Evolutionary conservation across 75 land plant genomes (phyloP), one percentile per base, ranked within the genome.

Genomic region (Gnetum montanum): DNA sequence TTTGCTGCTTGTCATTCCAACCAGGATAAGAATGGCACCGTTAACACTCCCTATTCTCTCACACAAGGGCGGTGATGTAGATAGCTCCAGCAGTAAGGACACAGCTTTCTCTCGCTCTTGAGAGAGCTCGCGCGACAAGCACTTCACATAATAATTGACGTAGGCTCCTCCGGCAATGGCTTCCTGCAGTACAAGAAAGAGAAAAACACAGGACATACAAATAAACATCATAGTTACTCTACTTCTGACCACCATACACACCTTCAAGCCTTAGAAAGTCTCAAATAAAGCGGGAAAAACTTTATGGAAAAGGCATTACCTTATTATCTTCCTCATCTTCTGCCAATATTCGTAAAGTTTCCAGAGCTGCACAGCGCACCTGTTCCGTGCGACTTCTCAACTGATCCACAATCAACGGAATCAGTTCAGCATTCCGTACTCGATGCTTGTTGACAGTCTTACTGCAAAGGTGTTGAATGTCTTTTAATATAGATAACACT

Each of bases 1-100:
- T 10, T 82, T 76, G 83, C 86, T 85, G 69, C 84, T 85, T 8
- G 85, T 54, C 86, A 82, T 79, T 54, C 95, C 95, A 57, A 85
- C 83, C 41, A 89, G 64, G 11, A 85, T 69, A 34, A 89, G 79
- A 66, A 89, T 85, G 13, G 90, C 90, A 29, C 95, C 95, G 64
- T 70, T 79, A 15, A 72, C 60, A 34, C 77, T 69, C 34, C 95
- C 95, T 61, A 89, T 82, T 65, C 79, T 85, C 51, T 85, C 86
- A 70, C 86, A 85, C 60, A 89, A 49, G 2, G 58, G 40, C 47
- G 73, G 65, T 28, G 79, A 85, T 47, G 78, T 85, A 11, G 95
- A 89, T 3, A 89, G 81, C 61, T 89, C 95, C 52, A 72, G 77
- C 36, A 89, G 53, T 62, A 89, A 72, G 33, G 70, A 70, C 27